Evolutionary conservation across 345 rosid genomes (phyloP), one percentile per base, ranked within the genome.

Genomic region (Gossypioides kirkii): DNA sequence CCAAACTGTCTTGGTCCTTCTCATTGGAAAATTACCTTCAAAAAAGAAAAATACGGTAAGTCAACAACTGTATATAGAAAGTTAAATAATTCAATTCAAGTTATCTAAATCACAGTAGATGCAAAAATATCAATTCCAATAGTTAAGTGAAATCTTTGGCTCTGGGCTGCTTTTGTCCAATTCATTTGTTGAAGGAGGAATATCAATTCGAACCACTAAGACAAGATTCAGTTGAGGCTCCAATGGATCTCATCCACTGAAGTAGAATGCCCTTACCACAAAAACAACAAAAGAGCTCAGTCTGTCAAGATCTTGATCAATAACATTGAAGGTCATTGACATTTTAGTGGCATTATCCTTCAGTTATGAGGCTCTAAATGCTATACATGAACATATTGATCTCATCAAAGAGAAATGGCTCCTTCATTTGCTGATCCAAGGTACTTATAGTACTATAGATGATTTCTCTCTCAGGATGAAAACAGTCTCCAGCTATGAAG

Each of bases 401-500:
- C 61, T 38, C 73, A 61, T 69, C 77, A 75, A 76, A 77, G 38
- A 70, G 83, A 77, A 73, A 72, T 10, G 81, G 79, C 78, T 88
- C 90, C 74, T 86, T 91, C 71, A 89, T 87, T 74, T 89, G 93
- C 56, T 75, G 77, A 83, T 81, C 77, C 74, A 93, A 79, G 71
- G 77, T 72, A 65, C 18, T 71, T 68, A 89, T 78, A 32, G 72
- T 64, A 73, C 59, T 52, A 63, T 87, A 89, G 22, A 87, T 86
- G 70, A 68, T 62, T 78, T 70, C 56, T 71, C 95, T 82, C 46
- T 55, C 79, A 69, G 92, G 93, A 74, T 91, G 93, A 77, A 85
- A 86, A 76, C 54, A 80, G 76, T 91, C 97, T 78, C 90, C 97
- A 64, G 94, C 92, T 52, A 91, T 67, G 84, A 93, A 93, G 32